Conservation (phyloP, 179 eudicot species). For the Drosera spatulata region DNA sequence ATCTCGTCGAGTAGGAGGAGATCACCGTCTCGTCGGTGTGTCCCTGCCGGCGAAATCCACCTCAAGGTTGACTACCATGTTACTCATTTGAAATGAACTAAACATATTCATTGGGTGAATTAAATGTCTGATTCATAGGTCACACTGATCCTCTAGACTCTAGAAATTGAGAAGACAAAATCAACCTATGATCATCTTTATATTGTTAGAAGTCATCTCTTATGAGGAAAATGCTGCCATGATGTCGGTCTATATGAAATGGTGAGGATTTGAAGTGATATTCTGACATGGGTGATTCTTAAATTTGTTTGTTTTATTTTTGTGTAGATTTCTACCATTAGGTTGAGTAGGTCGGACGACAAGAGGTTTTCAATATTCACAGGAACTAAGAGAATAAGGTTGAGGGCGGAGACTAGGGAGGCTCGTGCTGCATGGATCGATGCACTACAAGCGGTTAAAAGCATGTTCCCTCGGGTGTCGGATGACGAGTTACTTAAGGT, state of each 20-base stretch:
- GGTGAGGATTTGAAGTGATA: background rate
- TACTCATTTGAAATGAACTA: background rate
- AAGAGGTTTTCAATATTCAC: conserved; percentile 51
- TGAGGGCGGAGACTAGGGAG: conserved; percentile 46
- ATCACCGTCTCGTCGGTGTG: conserved; percentile 8
- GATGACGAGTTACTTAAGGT: conserved; percentile 28
- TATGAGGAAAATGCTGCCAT: background rate
- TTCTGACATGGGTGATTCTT: background rate
- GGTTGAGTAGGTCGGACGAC: conserved; percentile 54
- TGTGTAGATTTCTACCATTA: conserved; percentile 41
- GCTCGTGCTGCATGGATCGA: conserved; percentile 42
- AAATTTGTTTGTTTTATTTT: background rate
- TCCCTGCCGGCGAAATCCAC: conserved; percentile 54
- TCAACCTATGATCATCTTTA: too few relatives aligned
- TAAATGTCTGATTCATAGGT: background rate
- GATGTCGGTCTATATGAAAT: background rate
- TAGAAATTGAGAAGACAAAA: too few relatives aligned
- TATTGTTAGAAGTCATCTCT: background rate
- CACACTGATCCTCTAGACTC: background rate
- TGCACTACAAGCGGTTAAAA: conserved; percentile 41
- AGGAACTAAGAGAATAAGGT: conserved; percentile 47
- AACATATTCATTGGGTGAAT: background rate
- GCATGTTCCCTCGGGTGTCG: conserved; percentile 44
- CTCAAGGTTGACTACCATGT: conserved; percentile 31
- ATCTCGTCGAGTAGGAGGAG: conserved; percentile 9